Percentiles rank a stretch among this genome's conserved stretches.
Conservation (phyloP, 108 stramenopile genomes). For the Nitzschia palea region DNA sequence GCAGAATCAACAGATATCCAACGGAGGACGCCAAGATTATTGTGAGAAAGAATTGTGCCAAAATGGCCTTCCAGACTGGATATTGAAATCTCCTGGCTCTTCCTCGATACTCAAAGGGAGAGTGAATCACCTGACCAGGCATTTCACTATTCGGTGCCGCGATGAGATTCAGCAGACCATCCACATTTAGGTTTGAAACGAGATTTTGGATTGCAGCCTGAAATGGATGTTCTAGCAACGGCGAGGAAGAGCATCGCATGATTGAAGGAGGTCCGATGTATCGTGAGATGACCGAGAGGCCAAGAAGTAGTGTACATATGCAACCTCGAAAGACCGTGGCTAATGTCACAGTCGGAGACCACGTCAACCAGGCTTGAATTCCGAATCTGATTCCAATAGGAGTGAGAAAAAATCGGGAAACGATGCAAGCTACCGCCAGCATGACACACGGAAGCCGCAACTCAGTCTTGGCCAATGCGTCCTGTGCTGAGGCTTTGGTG, state of each 20-base stretch:
- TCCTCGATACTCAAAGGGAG: neutral
- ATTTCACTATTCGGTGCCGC: neutral
- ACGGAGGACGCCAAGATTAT: constrained; percentile 6
- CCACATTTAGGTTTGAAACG: neutral
- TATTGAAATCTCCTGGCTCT: constrained; percentile 29
- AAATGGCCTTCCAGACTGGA: neutral
- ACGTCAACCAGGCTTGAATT: constrained; percentile 8
- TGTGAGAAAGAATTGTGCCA: constrained; percentile 25
- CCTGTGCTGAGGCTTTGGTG: constrained; percentile 8
- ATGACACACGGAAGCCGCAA: constrained; percentile 8
- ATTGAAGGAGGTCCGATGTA: constrained; percentile 43
- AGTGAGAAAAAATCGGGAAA: constrained; percentile 13
- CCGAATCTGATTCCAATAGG: constrained; percentile 14
- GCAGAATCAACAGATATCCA: constrained; percentile 17
- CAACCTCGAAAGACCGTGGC: constrained; percentile 5
- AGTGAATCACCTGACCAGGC: neutral
- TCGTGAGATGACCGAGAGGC: constrained; percentile 24
- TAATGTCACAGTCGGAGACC: constrained; percentile 23
- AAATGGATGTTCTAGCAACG: constrained; percentile 28
- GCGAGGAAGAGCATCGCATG: constrained; percentile 44
- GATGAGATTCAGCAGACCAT: neutral
- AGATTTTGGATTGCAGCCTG: constrained; percentile 10
- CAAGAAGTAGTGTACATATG: constrained; percentile 23
- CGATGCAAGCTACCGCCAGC: neutral
- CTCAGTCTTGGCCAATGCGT: constrained; percentile 13